Base-by-base conservation (phyloP, 1,284 basidiomycete genomes). In the Marasmius fiardii region DNA sequence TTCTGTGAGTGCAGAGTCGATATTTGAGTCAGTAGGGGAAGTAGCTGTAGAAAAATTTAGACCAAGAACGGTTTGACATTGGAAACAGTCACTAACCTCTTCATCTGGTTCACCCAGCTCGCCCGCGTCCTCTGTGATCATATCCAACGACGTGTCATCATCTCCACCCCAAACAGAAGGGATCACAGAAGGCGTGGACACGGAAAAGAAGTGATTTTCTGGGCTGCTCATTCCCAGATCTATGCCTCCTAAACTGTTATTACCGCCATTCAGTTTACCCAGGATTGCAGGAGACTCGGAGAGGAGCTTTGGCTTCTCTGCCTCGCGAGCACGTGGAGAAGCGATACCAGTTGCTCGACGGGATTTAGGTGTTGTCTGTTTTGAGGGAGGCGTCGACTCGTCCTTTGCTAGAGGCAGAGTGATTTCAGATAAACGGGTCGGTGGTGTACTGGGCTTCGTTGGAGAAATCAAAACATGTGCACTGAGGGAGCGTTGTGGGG, bases 1-100 rank as follows among this genome's bases (percentile, higher is more conserved):
- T 77, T 78, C 48, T 71, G 70, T 12, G 26, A 54, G 51, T 58
- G 51, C 4, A 53, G 21, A 12, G 23, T 39, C 21, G 57, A 58
- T 8, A 58, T 47, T 51, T 58, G 56, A 39, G 45, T 60, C 3
- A 60, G 43, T n/a, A 60, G 44, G 8, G 53, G 53, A 21, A 53
- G 37, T 4, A 55, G 50, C 26, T 56, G 35, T 12, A 49, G 26
- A 20, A 33, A n/a, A 49, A 8, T 18, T 12, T 16, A 49, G 26
- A 16, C 18, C 10, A 12, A 31, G 16, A n/a, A 16, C 16, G 14
- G 12, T 28, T 33, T 16, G 28, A 6, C 16, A n/a, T 5, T 3
- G n/a, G 47, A 33, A 16, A 49, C 18, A 33, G 6, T 16, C 20
- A 31, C 47, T 26, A 8, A 49, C 47, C 16, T 49, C 47, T 31